A percentile compares a stretch with the other conserved stretches of the same genome.
Evolutionary conservation across 768 basidiomycete species (phyloP).

Genomic region (Rubroboletus pulcherrimus): DNA sequence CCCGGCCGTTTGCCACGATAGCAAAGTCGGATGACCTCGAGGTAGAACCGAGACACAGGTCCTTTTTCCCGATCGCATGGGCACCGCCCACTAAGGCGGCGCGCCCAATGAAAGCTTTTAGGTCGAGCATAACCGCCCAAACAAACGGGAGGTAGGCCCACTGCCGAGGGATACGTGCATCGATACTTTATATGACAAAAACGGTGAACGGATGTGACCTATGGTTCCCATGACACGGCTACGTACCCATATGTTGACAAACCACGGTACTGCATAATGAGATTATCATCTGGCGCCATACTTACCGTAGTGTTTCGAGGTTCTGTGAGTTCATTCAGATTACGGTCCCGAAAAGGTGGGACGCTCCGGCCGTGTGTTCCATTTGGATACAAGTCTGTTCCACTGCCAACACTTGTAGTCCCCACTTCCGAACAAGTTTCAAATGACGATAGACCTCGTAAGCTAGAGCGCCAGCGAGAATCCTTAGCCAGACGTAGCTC

Average conservation of each 20-base stretch:
- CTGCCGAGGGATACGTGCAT: background rate
- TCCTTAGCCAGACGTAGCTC: background rate
- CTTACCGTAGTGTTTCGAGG: background rate
- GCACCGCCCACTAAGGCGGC: conserved; percentile 11
- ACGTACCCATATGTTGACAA: background rate
- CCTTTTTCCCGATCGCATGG: conserved; percentile 44
- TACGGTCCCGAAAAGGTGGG: background rate
- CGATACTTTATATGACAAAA: background rate
- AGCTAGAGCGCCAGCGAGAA: background rate
- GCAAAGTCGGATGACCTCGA: conserved; percentile 34
- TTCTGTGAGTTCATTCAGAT: background rate
- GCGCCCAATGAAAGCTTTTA: conserved; percentile 5
- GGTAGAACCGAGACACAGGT: conserved; percentile 44
- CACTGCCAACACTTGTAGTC: background rate
- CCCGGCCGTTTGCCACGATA: conserved; percentile 42
- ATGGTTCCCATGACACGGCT: background rate
- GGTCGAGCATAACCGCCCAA: conserved; percentile 4
- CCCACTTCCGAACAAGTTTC: background rate
- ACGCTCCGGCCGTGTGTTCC: background rate
- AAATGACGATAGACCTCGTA: background rate
- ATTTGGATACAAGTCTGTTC: background rate
- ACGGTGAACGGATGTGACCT: background rate
- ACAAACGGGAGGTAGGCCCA: background rate
- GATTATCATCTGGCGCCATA: background rate
- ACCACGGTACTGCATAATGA: background rate